These are phyloP conservation scores for Parasitella parasitica DNA, from an alignment of 371 early-diverging fungal species.

Conservation along the genomic window DNA sequence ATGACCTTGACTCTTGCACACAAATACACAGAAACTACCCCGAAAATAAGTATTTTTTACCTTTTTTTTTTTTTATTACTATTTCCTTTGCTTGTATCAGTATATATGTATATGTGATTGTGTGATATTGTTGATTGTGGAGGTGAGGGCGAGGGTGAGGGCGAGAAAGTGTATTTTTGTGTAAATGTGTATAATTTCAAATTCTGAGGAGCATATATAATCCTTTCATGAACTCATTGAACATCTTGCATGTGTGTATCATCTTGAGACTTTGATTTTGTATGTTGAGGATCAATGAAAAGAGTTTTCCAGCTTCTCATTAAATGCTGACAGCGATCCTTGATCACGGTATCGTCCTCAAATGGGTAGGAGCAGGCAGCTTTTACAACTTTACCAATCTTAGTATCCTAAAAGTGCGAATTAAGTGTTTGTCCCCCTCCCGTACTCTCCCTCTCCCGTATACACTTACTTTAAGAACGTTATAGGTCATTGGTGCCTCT, in stretches of 20 bases:
- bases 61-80: neutral
- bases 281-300: slow-evolving; percentile 21
- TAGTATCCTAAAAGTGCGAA: slow-evolving; percentile 39
- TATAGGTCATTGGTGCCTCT: slow-evolving; percentile 44
- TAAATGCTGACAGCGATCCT: slow-evolving; percentile 41
- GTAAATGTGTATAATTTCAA: neutral
- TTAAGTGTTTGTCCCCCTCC: neutral
- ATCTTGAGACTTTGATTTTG: neutral
- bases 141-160: neutral
- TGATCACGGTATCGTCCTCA: slow-evolving; percentile 33
- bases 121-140: neutral
- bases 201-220: neutral
- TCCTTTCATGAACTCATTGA: neutral
- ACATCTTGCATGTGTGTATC: slow-evolving; percentile 10
- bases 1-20: neutral
- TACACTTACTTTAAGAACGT: slow-evolving; percentile 40
- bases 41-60: neutral
- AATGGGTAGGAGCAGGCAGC: slow-evolving; percentile 40
- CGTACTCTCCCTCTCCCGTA: neutral
- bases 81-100: neutral
- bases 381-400: slow-evolving; percentile 53
- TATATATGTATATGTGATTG: neutral
- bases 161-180: neutral
- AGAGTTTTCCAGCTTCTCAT: slow-evolving; percentile 40
- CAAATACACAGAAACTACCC: neutral